Evolutionary conservation across 2,329 filamentous ascomycete genomes (phyloP), one percentile per base, ranked within the genome.

Genomic region (Teratosphaeria nubilosa): DNA sequence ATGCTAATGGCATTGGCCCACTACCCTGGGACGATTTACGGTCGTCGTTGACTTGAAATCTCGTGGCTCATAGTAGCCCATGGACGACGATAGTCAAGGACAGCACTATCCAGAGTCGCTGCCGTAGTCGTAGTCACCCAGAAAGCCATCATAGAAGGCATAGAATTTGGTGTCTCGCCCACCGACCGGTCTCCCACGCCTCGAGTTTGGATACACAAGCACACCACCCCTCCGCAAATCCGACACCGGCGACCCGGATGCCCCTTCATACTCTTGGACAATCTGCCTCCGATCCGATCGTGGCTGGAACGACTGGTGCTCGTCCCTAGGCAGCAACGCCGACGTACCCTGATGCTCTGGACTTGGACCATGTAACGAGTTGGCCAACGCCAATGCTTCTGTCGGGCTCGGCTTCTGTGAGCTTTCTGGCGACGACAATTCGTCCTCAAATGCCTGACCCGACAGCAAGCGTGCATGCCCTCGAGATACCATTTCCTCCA

Each of bases 91-190:
- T 27, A 7, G 27, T 27, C 27, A 27, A 27, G 27, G 27, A 27
- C 27, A 2, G 27, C 34, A 14, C 34, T n/a, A 41, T 13, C 34
- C 34, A 41, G 34, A 11, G 16, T n/a, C 34, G 34, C 13, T 3
- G 34, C 13, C 34, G 16, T 41, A 41, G 7, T 51, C 34, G 16
- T 41, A 41, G 7, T 51, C 62, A 9, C 55, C 51, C 57, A 64
- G 50, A 0, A 68, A 51, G 13, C 57, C 62, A 54, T 66, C 63
- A 45, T 65, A 68, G 37, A 66, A 68, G 4, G 58, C 64, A 56
- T 68, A 68, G 54, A 64, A 66, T 22, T n/a, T 56, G 1, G 62
- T 66, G 41, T 64, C 56, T 31, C 65, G 51, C 2, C 34, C 34
- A 9, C 37, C 56, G 14, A 14, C 16, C 24, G 11, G 58, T n/a